Conservation (phyloP, 306 rosid genomes). For the Nissolia schottii region DNA sequence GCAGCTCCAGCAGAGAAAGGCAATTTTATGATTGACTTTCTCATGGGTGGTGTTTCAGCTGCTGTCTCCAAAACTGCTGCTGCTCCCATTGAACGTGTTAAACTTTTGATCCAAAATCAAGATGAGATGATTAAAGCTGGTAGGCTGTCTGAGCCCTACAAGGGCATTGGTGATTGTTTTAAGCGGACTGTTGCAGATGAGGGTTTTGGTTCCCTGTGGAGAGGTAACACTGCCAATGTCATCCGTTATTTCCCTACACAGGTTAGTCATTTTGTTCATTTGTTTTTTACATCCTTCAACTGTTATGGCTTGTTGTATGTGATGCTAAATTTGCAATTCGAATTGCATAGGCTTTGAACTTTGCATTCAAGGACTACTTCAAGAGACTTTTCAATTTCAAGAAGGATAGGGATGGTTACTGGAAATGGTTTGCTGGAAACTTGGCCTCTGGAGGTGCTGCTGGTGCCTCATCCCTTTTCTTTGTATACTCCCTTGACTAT, state of each 20-base stretch:
- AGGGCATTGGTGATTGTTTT: conserved; percentile 94
- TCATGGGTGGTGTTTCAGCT: conserved; percentile 95
- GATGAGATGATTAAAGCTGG: conserved; percentile 85
- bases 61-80: conserved; percentile 96
- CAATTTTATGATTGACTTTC: conserved; percentile 60
- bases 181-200: conserved; percentile 59
- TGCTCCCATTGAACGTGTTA: conserved; percentile 90
- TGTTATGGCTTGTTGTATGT: neutral
- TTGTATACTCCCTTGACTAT: conserved; percentile 81
- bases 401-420: conserved; percentile 85
- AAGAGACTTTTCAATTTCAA: conserved; percentile 92
- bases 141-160: conserved; percentile 80
- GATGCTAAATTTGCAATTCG: conserved; percentile 1
- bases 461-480: conserved; percentile 81
- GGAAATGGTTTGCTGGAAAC: conserved; percentile 93
- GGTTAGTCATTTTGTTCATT: conserved; percentile 25
- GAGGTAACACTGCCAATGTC: conserved; percentile 89
- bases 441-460: conserved; percentile 90
- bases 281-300: neutral
- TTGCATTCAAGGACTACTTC: conserved; percentile 90
- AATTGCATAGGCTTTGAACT: conserved; percentile 69
- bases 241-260: conserved; percentile 87
- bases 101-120: conserved; percentile 89
- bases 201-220: conserved; percentile 68
- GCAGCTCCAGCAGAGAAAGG: conserved; percentile 87